phyloP scores from a whole-genome alignment of 768 basidiomycete genomes.

The Calocera cornea region DNA sequence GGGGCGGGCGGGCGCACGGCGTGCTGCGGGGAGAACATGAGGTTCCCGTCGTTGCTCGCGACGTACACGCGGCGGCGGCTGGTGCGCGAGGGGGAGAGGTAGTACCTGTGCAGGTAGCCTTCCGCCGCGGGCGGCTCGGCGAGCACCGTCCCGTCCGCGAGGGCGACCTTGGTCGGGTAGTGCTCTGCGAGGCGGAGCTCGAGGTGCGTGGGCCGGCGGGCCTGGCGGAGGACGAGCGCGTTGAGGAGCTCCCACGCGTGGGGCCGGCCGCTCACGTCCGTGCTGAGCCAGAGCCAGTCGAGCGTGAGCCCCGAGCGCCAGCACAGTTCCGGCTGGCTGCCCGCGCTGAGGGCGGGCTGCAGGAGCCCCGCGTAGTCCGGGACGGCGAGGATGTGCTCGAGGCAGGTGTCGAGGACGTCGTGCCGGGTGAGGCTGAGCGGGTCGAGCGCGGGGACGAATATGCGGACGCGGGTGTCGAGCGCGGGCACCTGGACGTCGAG shows the following conservation, averaged over 20 bases:
- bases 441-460: conserved; percentile 48
- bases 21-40: conserved; percentile 44
- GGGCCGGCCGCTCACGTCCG: conserved; percentile 44
- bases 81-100: conserved; percentile 29
- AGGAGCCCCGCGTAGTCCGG: conserved; percentile 52
- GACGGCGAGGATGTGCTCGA: conserved; percentile 39
- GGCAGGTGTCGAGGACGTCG: conserved; percentile 51
- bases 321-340: conserved; percentile 52
- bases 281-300: conserved; percentile 77
- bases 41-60: conserved; percentile 52
- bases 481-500: conserved; percentile 61
- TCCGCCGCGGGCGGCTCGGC: conserved; percentile 72
- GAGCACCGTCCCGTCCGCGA: conserved; percentile 36
- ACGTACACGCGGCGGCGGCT: conserved; percentile 44
- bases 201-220: conserved; percentile 40
- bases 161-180: conserved; percentile 32
- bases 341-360: conserved; percentile 38
- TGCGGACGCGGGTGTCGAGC: conserved; percentile 49
- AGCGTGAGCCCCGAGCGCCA: conserved; percentile 64
- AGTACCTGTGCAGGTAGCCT: conserved; percentile 52
- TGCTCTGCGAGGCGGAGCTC: conserved; percentile 71
- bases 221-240: conserved; percentile 62
- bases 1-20: conserved; percentile 57
- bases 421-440: conserved; percentile 36
- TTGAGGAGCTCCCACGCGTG: conserved; percentile 64